phyloP scores from a whole-genome alignment of 192 early-diverging fungal genomes.

The Backusella australiensis region DNA sequence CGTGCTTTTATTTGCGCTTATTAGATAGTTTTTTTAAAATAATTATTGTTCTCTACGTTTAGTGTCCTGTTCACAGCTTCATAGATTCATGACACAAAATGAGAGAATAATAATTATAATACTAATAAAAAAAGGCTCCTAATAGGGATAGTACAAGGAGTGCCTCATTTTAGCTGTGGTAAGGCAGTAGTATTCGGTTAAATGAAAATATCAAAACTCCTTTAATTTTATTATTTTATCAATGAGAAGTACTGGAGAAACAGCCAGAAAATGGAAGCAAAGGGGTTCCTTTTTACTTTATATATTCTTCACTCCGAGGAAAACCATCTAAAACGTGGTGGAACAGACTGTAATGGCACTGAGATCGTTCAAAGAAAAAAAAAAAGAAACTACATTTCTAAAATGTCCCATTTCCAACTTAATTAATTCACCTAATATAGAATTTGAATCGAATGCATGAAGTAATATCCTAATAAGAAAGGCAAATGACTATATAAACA shows the following conservation, averaged over 20 bases:
- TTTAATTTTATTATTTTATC: conserved; percentile 8
- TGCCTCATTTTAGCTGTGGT: background rate
- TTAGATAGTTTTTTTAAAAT: too few relatives aligned
- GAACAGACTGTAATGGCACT: background rate
- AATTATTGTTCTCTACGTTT: too few relatives aligned
- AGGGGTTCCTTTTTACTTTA: background rate
- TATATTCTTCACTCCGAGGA: conserved; percentile 2
- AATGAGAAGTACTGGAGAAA: background rate
- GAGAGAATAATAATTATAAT: background rate
- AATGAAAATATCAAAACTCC: conserved; percentile 10
- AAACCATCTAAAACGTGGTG: background rate
- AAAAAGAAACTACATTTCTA: background rate
- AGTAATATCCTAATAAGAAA: background rate
- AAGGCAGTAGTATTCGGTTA: background rate
- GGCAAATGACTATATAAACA: background rate
- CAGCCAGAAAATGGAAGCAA: background rate
- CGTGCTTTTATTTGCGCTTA: too few relatives aligned
- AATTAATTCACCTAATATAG: background rate
- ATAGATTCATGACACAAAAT: background rate
- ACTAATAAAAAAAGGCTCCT: background rate
- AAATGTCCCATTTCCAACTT: background rate
- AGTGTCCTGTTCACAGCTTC: background rate
- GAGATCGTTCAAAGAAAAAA: background rate
- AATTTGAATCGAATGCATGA: background rate
- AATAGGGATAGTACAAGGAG: background rate